A percentile compares a stretch with the other conserved stretches of the same genome.
Conservation (phyloP, 805 yeast species). For the Kluyveromyces dobzhanskii region DNA sequence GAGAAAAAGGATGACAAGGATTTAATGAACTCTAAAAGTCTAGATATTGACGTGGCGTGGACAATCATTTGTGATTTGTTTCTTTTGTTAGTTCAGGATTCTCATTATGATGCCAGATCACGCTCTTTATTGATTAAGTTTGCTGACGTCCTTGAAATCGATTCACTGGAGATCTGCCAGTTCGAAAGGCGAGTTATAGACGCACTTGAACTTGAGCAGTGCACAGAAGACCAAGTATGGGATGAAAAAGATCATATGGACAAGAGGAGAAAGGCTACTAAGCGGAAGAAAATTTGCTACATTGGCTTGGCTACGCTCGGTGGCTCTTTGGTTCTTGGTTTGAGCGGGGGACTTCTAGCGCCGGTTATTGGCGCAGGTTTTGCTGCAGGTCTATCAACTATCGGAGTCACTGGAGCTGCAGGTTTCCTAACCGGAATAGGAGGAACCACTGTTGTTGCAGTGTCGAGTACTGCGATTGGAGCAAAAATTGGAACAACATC, state of each 20-base stretch:
- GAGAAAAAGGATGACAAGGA: conserved; percentile 10
- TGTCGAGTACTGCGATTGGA: conserved; percentile 86
- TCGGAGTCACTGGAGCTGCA: conserved; percentile 90
- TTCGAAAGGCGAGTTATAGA: conserved; percentile 89
- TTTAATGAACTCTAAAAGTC: conserved; percentile 26
- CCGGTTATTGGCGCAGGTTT: conserved; percentile 98
- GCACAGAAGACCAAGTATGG: conserved; percentile 63
- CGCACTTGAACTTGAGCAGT: conserved; percentile 80
- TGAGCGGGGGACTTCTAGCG: conserved; percentile 91
- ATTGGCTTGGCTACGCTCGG: conserved; percentile 95
- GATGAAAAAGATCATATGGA: conserved; percentile 63
- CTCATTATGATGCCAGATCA: conserved; percentile 84
- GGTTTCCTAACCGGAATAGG: conserved; percentile 94
- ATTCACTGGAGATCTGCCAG: conserved; percentile 65
- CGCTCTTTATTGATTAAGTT: conserved; percentile 67
- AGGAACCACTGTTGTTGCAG: conserved; percentile 89
- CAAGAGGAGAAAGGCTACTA: conserved; percentile 57
- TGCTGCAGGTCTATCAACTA: conserved; percentile 93
- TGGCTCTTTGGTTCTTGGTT: conserved; percentile 88
- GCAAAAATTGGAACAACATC: conserved; percentile 82
- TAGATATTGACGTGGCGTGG: conserved; percentile 82
- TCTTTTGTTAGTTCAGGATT: conserved; percentile 68
- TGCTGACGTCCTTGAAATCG: conserved; percentile 51
- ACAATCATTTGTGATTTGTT: conserved; percentile 88
- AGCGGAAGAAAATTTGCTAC: conserved; percentile 64